Evolutionary conservation across 371 early-diverging fungal genomes (phyloP), one percentile per base, ranked within the genome.

Genomic region (Quaeritorhiza haematococci): DNA sequence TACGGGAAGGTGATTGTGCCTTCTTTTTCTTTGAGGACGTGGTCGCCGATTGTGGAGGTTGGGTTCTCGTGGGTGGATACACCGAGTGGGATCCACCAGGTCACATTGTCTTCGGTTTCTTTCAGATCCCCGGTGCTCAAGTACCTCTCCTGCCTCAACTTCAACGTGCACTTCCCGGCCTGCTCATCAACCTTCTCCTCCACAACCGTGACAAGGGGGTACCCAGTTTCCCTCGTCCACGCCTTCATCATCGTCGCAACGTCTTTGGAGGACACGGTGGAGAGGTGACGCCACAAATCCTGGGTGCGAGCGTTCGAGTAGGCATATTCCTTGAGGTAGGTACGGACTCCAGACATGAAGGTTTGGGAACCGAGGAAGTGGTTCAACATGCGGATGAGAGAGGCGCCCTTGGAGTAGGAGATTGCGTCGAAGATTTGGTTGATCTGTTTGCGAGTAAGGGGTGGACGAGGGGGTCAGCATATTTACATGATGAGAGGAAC

Each of bases 371-470:
- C 88, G 0, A 96, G 59, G 81, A 84, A 91, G 38, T 83, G 75
- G 54, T 84, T 82, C 38, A 96, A 69, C 97, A 96, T 96, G 54
- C 94, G 81, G 43, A 98, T 91, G 2, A 94, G 85, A 46, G 86
- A 83, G 0, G 91, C 93, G n/a, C 96, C 96, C 70, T 98, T 98
- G 56, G 79, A 77, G 75, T 97, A 97, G 29, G 88, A 71, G 53
- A 76, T 74, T 7, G 70, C 69, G 56, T 76, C 77, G 52, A 76
- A 76, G 44, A 76, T 74, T 58, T 76, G 67, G 32, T 56, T 55
- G 46, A 75, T 64, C 42, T 50, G 7, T 45, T 23, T 21, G 21
- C 13, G 10, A 13, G 10, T 38, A 38, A n/a, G 13, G 38, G 10
- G 38, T 38, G 23, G 27, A 21, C n/a, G n/a, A n/a, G n/a, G n/a